Evolutionary conservation across 352 stramenopile species (phyloP).

Genomic region (Thalassiosira pacifica): DNA sequence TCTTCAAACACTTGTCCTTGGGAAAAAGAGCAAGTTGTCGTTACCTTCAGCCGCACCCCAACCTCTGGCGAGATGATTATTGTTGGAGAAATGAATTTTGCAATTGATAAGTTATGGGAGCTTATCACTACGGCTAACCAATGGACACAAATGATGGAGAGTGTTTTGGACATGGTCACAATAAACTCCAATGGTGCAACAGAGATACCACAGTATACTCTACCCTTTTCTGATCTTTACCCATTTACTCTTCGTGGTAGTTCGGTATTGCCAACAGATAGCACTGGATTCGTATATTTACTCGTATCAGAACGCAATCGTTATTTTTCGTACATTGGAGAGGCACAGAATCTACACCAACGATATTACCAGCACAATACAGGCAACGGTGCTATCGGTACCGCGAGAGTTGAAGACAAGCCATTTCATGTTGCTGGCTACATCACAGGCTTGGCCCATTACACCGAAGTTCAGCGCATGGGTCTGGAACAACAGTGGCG

Average conservation of each 20-base stretch:
- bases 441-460: not conserved
- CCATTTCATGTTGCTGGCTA: not conserved
- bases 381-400: not conserved
- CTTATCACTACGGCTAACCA: conserved; percentile 18
- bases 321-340: not conserved
- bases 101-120: conserved; percentile 35
- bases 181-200: conserved; percentile 5
- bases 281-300: conserved; percentile 9
- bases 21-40: conserved; percentile 27
- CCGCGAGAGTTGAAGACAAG: not conserved
- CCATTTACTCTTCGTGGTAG: conserved; percentile 1
- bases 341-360: not conserved
- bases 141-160: conserved; percentile 19
- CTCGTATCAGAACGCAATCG: not conserved
- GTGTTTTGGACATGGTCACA: conserved; percentile 14
- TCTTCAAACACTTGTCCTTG: conserved; percentile 4
- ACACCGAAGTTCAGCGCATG: not conserved
- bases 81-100: conserved; percentile 14
- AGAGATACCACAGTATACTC: not conserved
- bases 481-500: not conserved
- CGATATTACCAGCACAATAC: not conserved
- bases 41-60: conserved; percentile 2
- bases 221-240: not conserved
- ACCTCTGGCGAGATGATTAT: conserved; percentile 7
- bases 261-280: conserved; percentile 8